These are phyloP conservation scores for Alternaria gaisen DNA, from an alignment of 2,329 filamentous ascomycete species.

Conservation along the genomic window DNA sequence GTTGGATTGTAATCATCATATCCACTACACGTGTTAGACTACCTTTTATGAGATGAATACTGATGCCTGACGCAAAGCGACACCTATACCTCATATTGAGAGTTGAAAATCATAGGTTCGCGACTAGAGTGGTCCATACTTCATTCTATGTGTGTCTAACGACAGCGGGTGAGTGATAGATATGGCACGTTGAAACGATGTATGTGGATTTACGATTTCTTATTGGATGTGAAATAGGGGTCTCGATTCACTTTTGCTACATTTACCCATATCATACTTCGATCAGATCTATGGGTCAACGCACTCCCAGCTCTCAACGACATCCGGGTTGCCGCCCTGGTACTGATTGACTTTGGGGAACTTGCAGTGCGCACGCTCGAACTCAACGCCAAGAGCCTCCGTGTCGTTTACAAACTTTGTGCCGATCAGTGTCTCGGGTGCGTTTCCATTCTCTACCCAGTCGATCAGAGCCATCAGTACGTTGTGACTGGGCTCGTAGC, in stretches of 20 bases:
- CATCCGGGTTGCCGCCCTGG: slow-evolving; percentile 43
- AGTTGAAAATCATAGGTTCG: not conserved
- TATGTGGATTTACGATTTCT: no score
- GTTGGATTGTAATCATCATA: no score
- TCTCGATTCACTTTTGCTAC: not conserved
- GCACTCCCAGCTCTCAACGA: slow-evolving; percentile 47
- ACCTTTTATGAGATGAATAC: no score
- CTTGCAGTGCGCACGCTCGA: slow-evolving; percentile 50
- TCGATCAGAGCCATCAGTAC: slow-evolving; percentile 58
- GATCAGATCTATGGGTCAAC: slow-evolving; percentile 18
- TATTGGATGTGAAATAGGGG: not conserved
- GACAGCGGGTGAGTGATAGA: not conserved
- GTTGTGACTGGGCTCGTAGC: slow-evolving; percentile 53
- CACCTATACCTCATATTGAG: no score
- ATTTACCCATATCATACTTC: no score
- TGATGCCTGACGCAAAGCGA: no score
- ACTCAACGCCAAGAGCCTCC: slow-evolving; percentile 39
- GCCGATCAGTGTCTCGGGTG: slow-evolving; percentile 52
- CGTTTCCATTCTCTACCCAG: slow-evolving; percentile 57
- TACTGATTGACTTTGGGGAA: slow-evolving; percentile 49
- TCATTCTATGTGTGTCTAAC: not conserved
- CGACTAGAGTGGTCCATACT: not conserved
- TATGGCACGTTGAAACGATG: not conserved
- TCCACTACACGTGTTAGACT: no score
- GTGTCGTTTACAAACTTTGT: slow-evolving; percentile 45